These are phyloP conservation scores for Hsuehochloa calcarea DNA, from an alignment of 176 grass and related monocot species.

Conservation along the genomic window DNA sequence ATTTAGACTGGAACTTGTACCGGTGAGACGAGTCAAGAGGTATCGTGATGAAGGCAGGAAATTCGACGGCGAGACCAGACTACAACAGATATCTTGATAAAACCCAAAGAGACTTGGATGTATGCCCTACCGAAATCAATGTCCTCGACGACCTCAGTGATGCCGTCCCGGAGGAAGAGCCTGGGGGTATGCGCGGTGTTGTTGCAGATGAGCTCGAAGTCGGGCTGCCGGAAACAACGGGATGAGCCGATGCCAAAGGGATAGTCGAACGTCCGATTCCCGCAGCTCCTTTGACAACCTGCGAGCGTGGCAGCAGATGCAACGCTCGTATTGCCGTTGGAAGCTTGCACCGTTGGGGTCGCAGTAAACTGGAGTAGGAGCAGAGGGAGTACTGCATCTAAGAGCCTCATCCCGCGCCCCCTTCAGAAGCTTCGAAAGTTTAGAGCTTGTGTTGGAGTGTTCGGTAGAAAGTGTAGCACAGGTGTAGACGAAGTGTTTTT, in stretches of 20 bases:
- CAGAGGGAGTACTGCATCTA: not conserved
- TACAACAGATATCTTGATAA: not conserved
- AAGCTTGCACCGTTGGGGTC: not conserved
- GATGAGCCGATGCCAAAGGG: constrained; percentile 34
- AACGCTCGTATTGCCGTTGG: not conserved
- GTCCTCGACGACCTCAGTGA: not conserved
- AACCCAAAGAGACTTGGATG: not conserved
- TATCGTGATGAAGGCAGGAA: no score
- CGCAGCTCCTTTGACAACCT: constrained; percentile 3
- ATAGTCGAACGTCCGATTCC: constrained; percentile 22
- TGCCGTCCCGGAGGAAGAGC: no score
- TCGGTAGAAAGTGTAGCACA: no score
- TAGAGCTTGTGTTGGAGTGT: no score
- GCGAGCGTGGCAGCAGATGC: not conserved
- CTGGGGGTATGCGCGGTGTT: no score
- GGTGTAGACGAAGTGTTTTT: no score
- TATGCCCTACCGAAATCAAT: not conserved
- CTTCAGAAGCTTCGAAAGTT: no score
- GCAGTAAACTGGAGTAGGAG: not conserved
- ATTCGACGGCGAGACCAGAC: no score
- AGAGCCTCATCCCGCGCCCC: not conserved
- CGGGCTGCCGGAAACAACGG: no score
- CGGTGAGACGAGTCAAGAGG: no score
- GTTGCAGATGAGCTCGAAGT: no score
- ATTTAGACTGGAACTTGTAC: no score